Conservation (phyloP, 1,284 basidiomycete species). For the Fistulinella cinereoalba region DNA sequence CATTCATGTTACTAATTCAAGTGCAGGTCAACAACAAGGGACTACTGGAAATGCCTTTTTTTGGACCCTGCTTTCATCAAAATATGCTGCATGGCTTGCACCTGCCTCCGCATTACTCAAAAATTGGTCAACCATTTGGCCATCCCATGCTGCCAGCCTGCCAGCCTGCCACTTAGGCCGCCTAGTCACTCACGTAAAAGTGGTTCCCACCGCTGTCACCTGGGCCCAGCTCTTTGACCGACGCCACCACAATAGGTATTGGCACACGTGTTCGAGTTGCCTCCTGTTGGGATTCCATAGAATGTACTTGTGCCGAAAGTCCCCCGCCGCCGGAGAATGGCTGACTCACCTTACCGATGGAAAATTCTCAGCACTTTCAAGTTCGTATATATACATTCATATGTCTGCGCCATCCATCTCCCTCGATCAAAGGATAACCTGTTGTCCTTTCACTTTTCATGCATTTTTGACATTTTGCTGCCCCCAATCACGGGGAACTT, state of each 20-base stretch:
- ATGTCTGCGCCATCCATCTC: slow-evolving; percentile 2
- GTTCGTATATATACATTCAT: slow-evolving; percentile 23
- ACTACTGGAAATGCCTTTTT: too few relatives aligned
- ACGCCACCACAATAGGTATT: slow-evolving; percentile 18
- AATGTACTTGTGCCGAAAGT: slow-evolving; percentile 13
- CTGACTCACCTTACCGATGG: slow-evolving; percentile 11
- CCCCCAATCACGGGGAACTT: slow-evolving; percentile 9
- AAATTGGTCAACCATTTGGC: too few relatives aligned
- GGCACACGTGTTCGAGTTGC: slow-evolving; percentile 21
- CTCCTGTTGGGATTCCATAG: slow-evolving; percentile 13
- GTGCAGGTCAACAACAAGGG: too few relatives aligned
- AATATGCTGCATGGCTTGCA: too few relatives aligned
- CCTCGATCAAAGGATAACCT: not conserved
- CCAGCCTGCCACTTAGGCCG: too few relatives aligned
- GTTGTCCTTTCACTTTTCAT: slow-evolving; percentile 11
- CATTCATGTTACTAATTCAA: not conserved
- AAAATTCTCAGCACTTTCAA: slow-evolving; percentile 11
- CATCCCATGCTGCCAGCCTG: too few relatives aligned
- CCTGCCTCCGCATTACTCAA: too few relatives aligned
- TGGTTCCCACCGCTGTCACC: slow-evolving; percentile 20
- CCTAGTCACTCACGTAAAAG: too few relatives aligned
- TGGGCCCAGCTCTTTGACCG: slow-evolving; percentile 11
- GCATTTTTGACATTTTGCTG: slow-evolving; percentile 11
- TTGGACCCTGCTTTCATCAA: too few relatives aligned
- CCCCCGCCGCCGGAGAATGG: slow-evolving; percentile 8